phyloP scores from a whole-genome alignment of 768 basidiomycete genomes.

The Kwoniella bestiolae region DNA sequence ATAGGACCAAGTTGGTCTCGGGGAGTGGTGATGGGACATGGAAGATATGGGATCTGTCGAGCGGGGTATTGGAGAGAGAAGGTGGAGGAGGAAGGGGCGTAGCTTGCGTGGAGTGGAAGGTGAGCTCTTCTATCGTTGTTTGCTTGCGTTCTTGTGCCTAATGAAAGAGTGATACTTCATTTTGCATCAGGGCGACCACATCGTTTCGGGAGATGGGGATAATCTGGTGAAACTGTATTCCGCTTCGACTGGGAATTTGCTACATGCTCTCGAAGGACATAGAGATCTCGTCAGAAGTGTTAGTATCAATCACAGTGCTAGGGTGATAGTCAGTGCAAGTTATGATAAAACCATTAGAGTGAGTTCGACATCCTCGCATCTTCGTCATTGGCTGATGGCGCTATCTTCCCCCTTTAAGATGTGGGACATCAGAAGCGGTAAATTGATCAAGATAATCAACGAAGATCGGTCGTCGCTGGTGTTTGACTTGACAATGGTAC shows the following conservation, averaged over 20 bases:
- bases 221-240: slow-evolving; percentile 33
- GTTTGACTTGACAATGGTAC: slow-evolving; percentile 23
- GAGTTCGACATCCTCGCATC: neutral
- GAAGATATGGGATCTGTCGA: slow-evolving; percentile 36
- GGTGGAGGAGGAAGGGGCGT: slow-evolving; percentile 25
- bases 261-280: slow-evolving; percentile 37
- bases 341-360: slow-evolving; percentile 44
- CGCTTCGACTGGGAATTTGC: slow-evolving; percentile 9
- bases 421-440: slow-evolving; percentile 30
- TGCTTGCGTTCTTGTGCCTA: too few species aligned
- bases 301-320: slow-evolving; percentile 13
- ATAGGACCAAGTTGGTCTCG: slow-evolving; percentile 19
- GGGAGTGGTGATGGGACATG: slow-evolving; percentile 37
- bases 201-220: slow-evolving; percentile 37
- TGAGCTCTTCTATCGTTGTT: slow-evolving; percentile 18
- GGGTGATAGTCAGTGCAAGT: slow-evolving; percentile 35
- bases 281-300: slow-evolving; percentile 39
- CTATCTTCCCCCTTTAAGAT: slow-evolving; percentile 7
- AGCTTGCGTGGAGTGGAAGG: slow-evolving; percentile 45
- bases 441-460: slow-evolving; percentile 21
- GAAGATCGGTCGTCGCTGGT: slow-evolving; percentile 15
- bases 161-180: too few species aligned
- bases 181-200: slow-evolving; percentile 32
- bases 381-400: neutral
- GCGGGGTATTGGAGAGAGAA: slow-evolving; percentile 11